Base-by-base conservation (phyloP, 2,329 filamentous ascomycete species). In the Neoarthrinium moseri region DNA sequence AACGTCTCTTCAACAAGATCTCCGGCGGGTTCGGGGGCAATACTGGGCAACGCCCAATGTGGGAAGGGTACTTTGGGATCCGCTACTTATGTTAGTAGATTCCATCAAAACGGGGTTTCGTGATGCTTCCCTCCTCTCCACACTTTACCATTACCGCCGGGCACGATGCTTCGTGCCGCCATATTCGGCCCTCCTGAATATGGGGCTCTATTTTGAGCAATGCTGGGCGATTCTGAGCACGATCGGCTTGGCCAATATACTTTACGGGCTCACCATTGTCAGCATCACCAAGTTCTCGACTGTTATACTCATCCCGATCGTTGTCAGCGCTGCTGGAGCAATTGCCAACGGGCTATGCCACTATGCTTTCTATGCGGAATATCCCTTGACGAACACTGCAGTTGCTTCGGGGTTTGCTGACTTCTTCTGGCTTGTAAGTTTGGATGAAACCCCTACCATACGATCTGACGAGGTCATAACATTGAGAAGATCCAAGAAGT, bases 171-270 rank as follows among this genome's bases (percentile, higher is more conserved):
- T n/a, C n/a, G n/a, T n/a, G n/a, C n/a, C n/a, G n/a, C n/a, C n/a
- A n/a, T n/a, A n/a, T n/a, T n/a, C n/a, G n/a, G n/a, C n/a, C n/a
- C n/a, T n/a, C n/a, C n/a, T n/a, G 8, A 40, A 17, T 6, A 40
- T 40, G 37, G 12, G 38, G n/a, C 32, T 64, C 4, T 72, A 71
- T 44, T 72, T 66, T 46, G 70, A 73, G 56, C 56, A 66, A 46
- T 67, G 68, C 57, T 73, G 70, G 70, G 63, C 68, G 17, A 70
- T 73, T 23, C 63, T 75, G 45, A 73, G 68, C 56, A 69, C 66
- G 37, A 66, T 73, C 49, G 69, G 71, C 23, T 51, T 70, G n/a
- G 56, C 61, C 17, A 70, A 69, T 46, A 56, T 68, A 21, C 49
- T 72, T 23, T 65, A 71, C 33, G 65, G 69, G 2, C 45, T 65